Conservation (phyloP, 2,329 filamentous ascomycete genomes). For the Paraconiothyrium sp. region DNA sequence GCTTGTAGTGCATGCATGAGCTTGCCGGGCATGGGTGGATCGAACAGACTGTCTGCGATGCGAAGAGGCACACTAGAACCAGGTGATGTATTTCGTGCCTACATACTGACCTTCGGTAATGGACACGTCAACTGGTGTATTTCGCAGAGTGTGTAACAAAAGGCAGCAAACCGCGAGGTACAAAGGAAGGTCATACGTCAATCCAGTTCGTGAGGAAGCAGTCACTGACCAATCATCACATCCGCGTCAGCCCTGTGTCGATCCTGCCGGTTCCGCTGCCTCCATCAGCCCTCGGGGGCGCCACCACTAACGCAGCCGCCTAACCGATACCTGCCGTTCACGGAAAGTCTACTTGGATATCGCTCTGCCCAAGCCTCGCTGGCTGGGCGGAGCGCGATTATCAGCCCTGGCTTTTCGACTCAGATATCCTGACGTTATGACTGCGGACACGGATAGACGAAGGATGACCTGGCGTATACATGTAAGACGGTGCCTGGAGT, state of each 20-base stretch:
- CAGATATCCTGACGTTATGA: slow-evolving; percentile 1
- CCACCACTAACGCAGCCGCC: neutral
- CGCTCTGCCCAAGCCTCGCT: neutral
- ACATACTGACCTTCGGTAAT: no score
- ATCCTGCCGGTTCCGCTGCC: neutral
- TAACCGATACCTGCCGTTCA: neutral
- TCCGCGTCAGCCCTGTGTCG: neutral
- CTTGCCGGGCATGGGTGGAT: no score
- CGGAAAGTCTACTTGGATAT: neutral
- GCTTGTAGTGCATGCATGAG: no score
- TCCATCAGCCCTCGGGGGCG: neutral
- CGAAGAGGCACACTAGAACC: no score
- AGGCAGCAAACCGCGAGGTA: neutral
- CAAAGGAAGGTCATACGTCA: neutral
- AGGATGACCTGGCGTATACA: neutral
- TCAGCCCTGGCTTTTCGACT: neutral
- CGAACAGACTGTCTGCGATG: no score
- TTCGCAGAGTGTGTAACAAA: no score
- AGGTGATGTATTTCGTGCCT: no score
- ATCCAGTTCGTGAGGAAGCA: neutral
- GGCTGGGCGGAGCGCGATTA: neutral
- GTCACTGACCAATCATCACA: neutral
- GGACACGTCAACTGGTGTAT: no score
- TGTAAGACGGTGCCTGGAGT: neutral
- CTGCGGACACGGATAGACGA: neutral